Evolutionary conservation across 148 eudicot genomes (phyloP).

Genomic region (Camellia granthamiana): DNA sequence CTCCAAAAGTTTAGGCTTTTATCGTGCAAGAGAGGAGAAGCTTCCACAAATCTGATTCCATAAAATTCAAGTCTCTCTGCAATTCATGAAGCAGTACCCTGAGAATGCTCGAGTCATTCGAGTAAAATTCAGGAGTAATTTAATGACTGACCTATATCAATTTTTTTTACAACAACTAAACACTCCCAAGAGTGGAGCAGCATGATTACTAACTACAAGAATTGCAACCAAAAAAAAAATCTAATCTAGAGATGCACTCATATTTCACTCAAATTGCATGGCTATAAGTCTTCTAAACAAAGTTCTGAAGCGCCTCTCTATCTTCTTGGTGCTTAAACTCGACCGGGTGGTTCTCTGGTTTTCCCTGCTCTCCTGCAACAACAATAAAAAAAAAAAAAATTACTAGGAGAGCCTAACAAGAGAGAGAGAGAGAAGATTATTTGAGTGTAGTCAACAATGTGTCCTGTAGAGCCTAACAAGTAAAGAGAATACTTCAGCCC

Average conservation of each 20-base stretch:
- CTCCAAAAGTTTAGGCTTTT: constrained; percentile 8
- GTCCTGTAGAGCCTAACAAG: too few species aligned
- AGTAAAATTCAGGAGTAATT: background rate
- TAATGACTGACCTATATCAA: background rate
- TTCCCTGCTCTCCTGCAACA: constrained; percentile 44
- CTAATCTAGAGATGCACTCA: background rate
- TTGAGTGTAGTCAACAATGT: background rate
- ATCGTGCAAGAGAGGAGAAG: constrained; percentile 9
- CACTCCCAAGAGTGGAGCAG: background rate
- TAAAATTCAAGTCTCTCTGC: background rate
- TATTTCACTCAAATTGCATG: constrained; percentile 16
- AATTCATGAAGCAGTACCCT: background rate
- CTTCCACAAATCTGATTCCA: background rate
- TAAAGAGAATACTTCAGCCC: too few species aligned
- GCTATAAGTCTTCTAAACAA: constrained; percentile 3
- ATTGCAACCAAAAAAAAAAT: background rate
- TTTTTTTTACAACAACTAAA: background rate
- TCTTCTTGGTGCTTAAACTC: constrained; percentile 22
- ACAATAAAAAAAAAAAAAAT: background rate
- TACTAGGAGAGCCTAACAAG: background rate
- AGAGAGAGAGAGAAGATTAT: background rate
- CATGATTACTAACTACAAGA: constrained; percentile 1
- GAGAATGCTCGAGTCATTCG: background rate
- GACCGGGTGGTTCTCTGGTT: constrained; percentile 37
- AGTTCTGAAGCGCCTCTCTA: background rate